Evolutionary conservation across 2,329 filamentous ascomycete genomes (phyloP).

Genomic region (Aspergillus floridensis): DNA sequence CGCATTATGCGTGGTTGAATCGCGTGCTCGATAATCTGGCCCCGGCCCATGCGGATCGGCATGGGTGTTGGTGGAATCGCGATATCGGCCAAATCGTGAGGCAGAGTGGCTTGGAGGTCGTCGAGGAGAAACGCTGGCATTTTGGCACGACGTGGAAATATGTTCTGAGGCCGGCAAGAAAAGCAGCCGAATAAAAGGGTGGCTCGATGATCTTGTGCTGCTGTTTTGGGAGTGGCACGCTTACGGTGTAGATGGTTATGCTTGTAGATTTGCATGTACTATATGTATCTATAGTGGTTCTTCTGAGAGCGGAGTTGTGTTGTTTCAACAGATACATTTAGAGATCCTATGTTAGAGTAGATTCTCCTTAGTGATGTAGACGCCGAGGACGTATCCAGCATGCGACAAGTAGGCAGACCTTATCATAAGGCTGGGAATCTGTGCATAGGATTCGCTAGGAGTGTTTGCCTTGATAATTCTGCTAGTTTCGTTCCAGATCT

Average conservation of each 20-base stretch:
- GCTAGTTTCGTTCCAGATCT: too few species aligned
- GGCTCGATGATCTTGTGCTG: neutral
- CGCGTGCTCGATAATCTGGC: conserved; percentile 48
- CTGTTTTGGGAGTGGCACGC: neutral
- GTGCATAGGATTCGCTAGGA: too few species aligned
- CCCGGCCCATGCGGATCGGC: conserved; percentile 47
- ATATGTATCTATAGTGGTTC: too few species aligned
- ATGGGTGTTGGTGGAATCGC: conserved; percentile 54
- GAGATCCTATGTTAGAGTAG: too few species aligned
- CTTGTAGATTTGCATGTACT: neutral
- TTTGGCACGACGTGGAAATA: conserved; percentile 50
- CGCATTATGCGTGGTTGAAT: conserved; percentile 49
- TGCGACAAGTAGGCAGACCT: too few species aligned
- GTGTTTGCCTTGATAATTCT: too few species aligned
- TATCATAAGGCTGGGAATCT: too few species aligned
- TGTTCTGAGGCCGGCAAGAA: conserved; percentile 35
- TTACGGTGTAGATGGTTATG: neutral
- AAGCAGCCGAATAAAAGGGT: neutral
- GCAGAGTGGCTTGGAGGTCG: conserved; percentile 48
- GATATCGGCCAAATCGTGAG: conserved; percentile 50
- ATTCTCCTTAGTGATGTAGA: too few species aligned
- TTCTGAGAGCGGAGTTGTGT: too few species aligned
- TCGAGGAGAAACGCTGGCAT: conserved; percentile 47
- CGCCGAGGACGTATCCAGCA: too few species aligned
- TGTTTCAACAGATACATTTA: too few species aligned